Percentiles rank a stretch among this genome's conserved stretches.
Evolutionary conservation across 768 basidiomycete genomes (phyloP).

Genomic region (Stropharia rugosoannulata): DNA sequence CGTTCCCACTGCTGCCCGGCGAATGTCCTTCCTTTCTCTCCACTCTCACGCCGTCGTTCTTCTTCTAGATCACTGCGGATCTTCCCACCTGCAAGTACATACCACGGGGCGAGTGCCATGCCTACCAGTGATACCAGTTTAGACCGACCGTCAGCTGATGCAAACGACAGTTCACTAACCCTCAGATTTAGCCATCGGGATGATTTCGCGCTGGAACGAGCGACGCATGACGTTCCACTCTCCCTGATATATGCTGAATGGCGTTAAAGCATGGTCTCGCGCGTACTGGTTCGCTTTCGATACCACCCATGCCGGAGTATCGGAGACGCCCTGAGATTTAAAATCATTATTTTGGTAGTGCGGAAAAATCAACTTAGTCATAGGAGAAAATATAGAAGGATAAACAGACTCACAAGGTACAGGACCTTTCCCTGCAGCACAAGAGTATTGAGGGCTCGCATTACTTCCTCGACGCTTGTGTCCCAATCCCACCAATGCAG

Average conservation of each 20-base stretch:
- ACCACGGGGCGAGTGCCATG: constrained; percentile 33
- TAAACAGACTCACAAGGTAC: constrained; percentile 29
- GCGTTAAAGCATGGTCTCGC: constrained; percentile 43
- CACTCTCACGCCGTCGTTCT: constrained; percentile 21
- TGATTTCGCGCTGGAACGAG: constrained; percentile 53
- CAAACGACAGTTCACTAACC: constrained; percentile 25
- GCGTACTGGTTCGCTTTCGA: constrained; percentile 50
- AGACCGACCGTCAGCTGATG: background rate
- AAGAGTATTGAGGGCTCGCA: constrained; percentile 53
- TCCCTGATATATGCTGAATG: constrained; percentile 56
- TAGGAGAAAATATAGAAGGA: background rate
- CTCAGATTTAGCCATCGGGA: constrained; percentile 42
- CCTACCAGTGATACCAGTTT: constrained; percentile 11
- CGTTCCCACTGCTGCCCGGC: constrained; percentile 5
- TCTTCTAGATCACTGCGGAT: constrained; percentile 54
- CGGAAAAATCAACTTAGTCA: background rate
- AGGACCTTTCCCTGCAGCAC: constrained; percentile 52
- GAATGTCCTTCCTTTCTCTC: constrained; percentile 38
- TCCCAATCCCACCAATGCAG: constrained; percentile 52
- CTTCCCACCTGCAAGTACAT: constrained; percentile 37
- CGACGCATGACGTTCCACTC: constrained; percentile 41
- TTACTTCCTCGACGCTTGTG: constrained; percentile 54
- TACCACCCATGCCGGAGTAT: constrained; percentile 50
- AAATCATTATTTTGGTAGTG: no score
- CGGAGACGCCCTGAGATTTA: constrained; percentile 31